These are phyloP conservation scores for Calocybe gangraenosa DNA, from an alignment of 768 basidiomycete species.

Conservation along the genomic window DNA sequence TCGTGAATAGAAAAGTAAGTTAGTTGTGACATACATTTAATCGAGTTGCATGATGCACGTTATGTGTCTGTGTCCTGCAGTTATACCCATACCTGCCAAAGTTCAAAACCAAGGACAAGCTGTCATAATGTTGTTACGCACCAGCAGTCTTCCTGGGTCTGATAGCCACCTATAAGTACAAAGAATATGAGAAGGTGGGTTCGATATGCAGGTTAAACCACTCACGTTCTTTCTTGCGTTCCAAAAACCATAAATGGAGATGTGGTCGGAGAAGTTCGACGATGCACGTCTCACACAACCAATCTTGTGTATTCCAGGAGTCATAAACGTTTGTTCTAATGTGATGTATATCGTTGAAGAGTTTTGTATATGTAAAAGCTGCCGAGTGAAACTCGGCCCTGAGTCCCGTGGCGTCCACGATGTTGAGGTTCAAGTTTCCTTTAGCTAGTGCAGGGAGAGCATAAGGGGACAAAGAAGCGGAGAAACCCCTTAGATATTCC, in stretches of 20 bases:
- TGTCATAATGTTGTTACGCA: slow-evolving; percentile 1
- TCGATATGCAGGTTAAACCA: neutral
- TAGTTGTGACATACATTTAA: slow-evolving; percentile 20
- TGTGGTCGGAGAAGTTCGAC: slow-evolving; percentile 19
- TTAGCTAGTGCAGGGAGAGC: neutral
- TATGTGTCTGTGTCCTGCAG: slow-evolving; percentile 24
- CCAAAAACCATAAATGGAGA: slow-evolving; percentile 24
- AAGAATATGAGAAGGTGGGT: neutral
- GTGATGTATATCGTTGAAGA: slow-evolving; percentile 14
- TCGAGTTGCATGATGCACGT: slow-evolving; percentile 18
- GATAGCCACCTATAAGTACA: slow-evolving; percentile 6
- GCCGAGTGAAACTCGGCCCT: neutral
- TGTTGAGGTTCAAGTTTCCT: slow-evolving; percentile 5
- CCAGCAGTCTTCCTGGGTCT: slow-evolving; percentile 24
- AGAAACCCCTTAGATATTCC: slow-evolving; percentile 12
- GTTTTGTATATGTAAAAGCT: slow-evolving; percentile 1
- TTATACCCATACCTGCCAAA: slow-evolving; percentile 26
- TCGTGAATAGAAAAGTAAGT: neutral
- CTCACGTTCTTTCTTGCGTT: slow-evolving; percentile 19
- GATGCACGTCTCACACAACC: slow-evolving; percentile 28
- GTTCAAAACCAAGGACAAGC: neutral
- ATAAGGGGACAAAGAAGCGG: neutral
- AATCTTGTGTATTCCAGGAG: slow-evolving; percentile 24
- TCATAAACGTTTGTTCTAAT: slow-evolving; percentile 11
- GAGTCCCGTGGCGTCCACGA: neutral